Evolutionary conservation across 2,329 filamentous ascomycete genomes (phyloP), one percentile per base, ranked within the genome.

Genomic region (Stromatinia cepivora): DNA sequence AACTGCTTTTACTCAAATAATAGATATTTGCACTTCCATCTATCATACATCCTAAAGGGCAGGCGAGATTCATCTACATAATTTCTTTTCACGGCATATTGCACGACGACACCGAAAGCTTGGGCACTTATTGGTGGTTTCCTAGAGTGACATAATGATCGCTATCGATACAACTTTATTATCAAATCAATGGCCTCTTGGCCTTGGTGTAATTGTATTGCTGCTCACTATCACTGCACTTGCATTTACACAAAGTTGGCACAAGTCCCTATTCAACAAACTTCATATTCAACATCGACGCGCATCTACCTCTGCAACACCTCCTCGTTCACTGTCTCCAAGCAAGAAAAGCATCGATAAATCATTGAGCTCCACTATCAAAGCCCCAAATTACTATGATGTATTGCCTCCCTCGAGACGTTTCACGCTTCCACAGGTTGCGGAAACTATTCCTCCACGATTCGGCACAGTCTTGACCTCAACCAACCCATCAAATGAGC

Each of bases 301-400:
- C 42, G 70, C 74, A 52, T 77, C 77, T 52, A 75, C 73, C 36
- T 75, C 77, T 13, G 76, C 74, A 53, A 78, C 77, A 28, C 77
- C 77, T 45, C 76, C 76, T 53, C 74, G 76, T 34, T 77, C 76
- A 9, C 67, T 78, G 25, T 78, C 76, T 22, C 74, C 75, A 9
- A 71, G 67, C 53, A 75, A 73, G 34, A 72, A 70, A 22, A 13
- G 15, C 31, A 22, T 54, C 15, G n/a, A 62, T 48, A 34, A 36
- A 34, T n/a, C 50, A 46, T 46, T 67, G 67, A 36, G 65, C 17
- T 57, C 72, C 70, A 22, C 17, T 13, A 54, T 17, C 48, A 52
- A 68, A 39, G 17, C 66, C 15, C 57, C 57, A 48, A 64, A 22
- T 28, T 68, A 64, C 20, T 42, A 53, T 13, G 48, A 72, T 64